Conservation (phyloP, 2,329 filamentous ascomycete species). For the Pestalotiopsis sp. region DNA sequence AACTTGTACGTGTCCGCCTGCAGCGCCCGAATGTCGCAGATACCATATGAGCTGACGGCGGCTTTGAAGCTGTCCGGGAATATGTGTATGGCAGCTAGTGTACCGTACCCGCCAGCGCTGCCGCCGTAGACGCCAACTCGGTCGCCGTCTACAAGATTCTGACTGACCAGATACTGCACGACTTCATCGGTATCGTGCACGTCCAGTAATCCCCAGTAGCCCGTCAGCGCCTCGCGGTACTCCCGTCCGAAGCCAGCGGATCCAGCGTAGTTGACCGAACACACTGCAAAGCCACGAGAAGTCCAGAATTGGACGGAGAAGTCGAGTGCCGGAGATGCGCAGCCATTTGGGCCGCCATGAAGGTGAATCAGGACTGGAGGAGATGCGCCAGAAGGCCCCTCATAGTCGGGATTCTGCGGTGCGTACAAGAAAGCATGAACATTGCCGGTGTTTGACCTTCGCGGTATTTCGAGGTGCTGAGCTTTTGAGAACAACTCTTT, state of each 20-base stretch:
- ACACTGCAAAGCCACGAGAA: background rate
- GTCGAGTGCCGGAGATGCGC: background rate
- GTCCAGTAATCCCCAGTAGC: background rate
- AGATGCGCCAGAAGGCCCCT: background rate
- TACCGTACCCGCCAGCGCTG: background rate
- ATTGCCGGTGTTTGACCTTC: background rate
- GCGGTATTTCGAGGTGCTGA: background rate
- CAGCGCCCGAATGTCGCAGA: background rate
- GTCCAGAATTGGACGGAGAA: background rate
- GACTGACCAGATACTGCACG: background rate
- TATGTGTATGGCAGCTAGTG: background rate
- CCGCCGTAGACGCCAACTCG: background rate
- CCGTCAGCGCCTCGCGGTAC: background rate
- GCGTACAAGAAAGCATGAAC: background rate
- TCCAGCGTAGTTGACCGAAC: background rate
- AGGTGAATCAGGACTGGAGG: background rate
- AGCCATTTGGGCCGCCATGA: background rate
- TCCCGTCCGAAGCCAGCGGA: background rate
- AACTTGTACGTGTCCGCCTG: slow-evolving; percentile 4
- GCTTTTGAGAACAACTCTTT: background rate
- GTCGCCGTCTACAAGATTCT: background rate
- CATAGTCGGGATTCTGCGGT: background rate
- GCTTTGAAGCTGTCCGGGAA: background rate
- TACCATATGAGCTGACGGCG: background rate
- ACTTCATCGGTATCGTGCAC: background rate